A percentile compares a stretch with the other conserved stretches of the same genome.
These are phyloP conservation scores for Castanopsis chinensis DNA, from an alignment of 306 rosid genomes.

Conservation along the genomic window DNA sequence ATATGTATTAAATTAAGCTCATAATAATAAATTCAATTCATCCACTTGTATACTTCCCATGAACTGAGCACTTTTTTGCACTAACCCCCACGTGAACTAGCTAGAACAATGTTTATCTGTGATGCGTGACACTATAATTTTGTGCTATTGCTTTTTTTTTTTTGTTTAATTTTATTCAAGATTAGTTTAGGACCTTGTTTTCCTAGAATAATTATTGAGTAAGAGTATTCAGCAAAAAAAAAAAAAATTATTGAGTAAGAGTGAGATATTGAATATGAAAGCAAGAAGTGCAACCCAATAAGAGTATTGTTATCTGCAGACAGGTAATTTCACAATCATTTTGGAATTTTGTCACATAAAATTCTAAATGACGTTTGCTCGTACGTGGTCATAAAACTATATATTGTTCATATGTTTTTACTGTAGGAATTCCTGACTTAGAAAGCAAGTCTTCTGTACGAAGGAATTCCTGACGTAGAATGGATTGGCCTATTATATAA, in stretches of 20 bases:
- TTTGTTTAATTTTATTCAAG: background rate
- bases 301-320: background rate
- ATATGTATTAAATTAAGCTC: background rate
- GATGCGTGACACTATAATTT: background rate
- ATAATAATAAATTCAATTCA: background rate
- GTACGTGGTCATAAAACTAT: background rate
- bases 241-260: background rate
- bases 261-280: constrained; percentile 17
- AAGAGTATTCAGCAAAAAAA: no score
- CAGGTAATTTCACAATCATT: background rate
- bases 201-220: background rate
- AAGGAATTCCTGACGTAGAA: no score
- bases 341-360: background rate
- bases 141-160: background rate
- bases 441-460: no score
- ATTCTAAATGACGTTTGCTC: background rate
- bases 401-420: no score
- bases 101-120: constrained; percentile 1
- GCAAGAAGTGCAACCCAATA: constrained; percentile 12
- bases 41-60: constrained; percentile 17
- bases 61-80: constrained; percentile 28
- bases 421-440: no score
- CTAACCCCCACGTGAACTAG: constrained; percentile 43
- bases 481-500: no score
- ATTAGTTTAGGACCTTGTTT: constrained; percentile 10